Evolutionary conservation across 2,329 filamentous ascomycete genomes (phyloP), one percentile per base, ranked within the genome.

Genomic region (Rutstroemia sp.): DNA sequence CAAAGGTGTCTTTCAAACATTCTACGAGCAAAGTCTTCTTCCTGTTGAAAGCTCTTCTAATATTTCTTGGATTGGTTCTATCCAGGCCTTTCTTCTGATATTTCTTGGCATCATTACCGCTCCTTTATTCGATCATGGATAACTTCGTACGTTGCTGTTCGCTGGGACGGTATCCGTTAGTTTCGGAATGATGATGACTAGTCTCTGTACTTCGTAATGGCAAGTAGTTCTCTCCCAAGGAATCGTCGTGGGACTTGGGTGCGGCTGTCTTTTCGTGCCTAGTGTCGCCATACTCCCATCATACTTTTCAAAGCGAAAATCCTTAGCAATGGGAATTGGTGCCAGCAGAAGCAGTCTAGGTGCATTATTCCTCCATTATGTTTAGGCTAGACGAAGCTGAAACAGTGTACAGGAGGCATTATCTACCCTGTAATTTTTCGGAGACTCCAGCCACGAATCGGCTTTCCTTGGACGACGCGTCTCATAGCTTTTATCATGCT

Each of bases 41-140:
- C 66, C 2, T 16, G 17, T 17, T 8, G 10, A 79, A 59, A 76
- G 78, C 0, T 61, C 77, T 2, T 79, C 76, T 48, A 75, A 75
- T 0, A 73, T 84, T n/a, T 71, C 80, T 12, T 84, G 80, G 81
- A 82, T 83, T 39, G 74, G 78, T 0, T 79, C 79, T 0, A 64
- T 82, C 1, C 74, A 82, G 56, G 69, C 75, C 21, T 78, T 76
- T 58, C 73, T 79, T 61, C 73, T 84, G 71, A 60, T 67, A 42
- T 59, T 64, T 14, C 58, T 75, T 63, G 82, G 83, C 0, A 81
- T 81, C 0, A 62, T 87, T 16, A 75, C 84, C 9, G 84, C 84
- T 1, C 79, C 77, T 42, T 46, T 84, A 0, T 85, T 77, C 60
- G 85, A 88, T 63, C 77, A 73, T 48, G 54, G 54, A 14, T 44